Percentiles rank a stretch among this genome's conserved stretches.
Conservation (phyloP, 129 eudicot species). For the Dittrichia graveolens region DNA sequence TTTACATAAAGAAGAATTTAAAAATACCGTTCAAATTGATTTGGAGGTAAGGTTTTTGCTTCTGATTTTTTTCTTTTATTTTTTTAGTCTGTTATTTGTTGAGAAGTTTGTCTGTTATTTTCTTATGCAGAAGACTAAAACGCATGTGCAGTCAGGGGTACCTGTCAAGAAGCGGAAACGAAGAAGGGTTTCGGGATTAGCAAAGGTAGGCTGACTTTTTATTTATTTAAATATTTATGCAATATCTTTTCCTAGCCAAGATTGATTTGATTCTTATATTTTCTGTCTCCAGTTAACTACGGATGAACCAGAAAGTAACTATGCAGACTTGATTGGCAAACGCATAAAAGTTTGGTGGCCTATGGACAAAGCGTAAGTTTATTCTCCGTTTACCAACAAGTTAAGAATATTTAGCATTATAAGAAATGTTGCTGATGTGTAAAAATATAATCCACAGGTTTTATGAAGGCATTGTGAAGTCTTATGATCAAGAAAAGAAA, state of each 20-base stretch:
- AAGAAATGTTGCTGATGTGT: slow-evolving; percentile 24
- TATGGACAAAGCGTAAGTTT: slow-evolving; percentile 84
- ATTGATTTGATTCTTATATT: background rate
- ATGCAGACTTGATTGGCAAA: slow-evolving; percentile 66
- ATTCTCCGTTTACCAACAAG: background rate
- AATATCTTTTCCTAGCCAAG: background rate
- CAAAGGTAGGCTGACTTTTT: slow-evolving; percentile 55
- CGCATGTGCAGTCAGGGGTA: slow-evolving; percentile 35
- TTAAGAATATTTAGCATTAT: background rate
- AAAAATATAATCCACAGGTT: slow-evolving; percentile 51
- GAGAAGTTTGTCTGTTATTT: background rate
- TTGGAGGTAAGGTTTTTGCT: slow-evolving; percentile 51
- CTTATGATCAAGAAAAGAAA: slow-evolving; percentile 71
- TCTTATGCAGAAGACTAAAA: slow-evolving; percentile 50
- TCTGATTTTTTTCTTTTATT: background rate
- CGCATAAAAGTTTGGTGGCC: slow-evolving; percentile 97
- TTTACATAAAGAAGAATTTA: slow-evolving; percentile 33
- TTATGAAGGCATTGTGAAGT: slow-evolving; percentile 88
- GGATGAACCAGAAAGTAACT: slow-evolving; percentile 43
- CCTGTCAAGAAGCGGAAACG: slow-evolving; percentile 61
- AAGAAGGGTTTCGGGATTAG: slow-evolving; percentile 62
- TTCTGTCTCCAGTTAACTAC: slow-evolving; percentile 59
- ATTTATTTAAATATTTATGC: background rate
- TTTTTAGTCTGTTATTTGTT: slow-evolving; percentile 3
- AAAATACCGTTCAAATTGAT: slow-evolving; percentile 34